Percentiles rank a stretch among this genome's conserved stretches.
Conservation (phyloP, 371 early-diverging fungal species). For the Aphelidium insulamus region DNA sequence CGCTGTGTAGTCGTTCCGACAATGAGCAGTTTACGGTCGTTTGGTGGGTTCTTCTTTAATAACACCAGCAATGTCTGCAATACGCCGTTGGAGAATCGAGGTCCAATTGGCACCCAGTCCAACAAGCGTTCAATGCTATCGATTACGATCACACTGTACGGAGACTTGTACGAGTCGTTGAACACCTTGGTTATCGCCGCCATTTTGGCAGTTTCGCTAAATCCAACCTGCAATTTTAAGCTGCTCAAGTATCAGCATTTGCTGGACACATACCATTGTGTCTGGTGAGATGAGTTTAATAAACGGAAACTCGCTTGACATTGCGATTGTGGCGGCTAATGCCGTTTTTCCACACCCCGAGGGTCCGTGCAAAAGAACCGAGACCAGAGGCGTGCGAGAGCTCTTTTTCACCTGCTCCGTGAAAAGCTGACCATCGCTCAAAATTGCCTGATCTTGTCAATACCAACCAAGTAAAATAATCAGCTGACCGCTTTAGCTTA, state of each 20-base stretch:
- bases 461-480: too few relatives aligned
- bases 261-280: too few relatives aligned
- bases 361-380: slow-evolving; percentile 69
- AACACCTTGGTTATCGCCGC: slow-evolving; percentile 81
- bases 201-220: slow-evolving; percentile 79
- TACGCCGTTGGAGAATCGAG: slow-evolving; percentile 90
- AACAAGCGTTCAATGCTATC: slow-evolving; percentile 92
- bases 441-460: slow-evolving; percentile 22
- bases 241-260: too few relatives aligned
- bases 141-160: slow-evolving; percentile 83
- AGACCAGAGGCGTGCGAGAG: slow-evolving; percentile 63
- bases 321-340: slow-evolving; percentile 88
- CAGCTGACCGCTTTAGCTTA: too few relatives aligned
- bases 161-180: slow-evolving; percentile 95
- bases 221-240: too few relatives aligned
- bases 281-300: slow-evolving; percentile 96
- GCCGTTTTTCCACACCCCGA: slow-evolving; percentile 95
- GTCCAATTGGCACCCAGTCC: slow-evolving; percentile 97
- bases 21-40: slow-evolving; percentile 57
- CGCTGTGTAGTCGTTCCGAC: slow-evolving; percentile 65
- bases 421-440: slow-evolving; percentile 57
- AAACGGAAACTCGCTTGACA: slow-evolving; percentile 87
- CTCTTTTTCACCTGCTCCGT: slow-evolving; percentile 69
- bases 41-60: slow-evolving; percentile 75
- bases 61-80: slow-evolving; percentile 87